Conservation (phyloP, 345 rosid genomes). For the Syzygium grande region DNA sequence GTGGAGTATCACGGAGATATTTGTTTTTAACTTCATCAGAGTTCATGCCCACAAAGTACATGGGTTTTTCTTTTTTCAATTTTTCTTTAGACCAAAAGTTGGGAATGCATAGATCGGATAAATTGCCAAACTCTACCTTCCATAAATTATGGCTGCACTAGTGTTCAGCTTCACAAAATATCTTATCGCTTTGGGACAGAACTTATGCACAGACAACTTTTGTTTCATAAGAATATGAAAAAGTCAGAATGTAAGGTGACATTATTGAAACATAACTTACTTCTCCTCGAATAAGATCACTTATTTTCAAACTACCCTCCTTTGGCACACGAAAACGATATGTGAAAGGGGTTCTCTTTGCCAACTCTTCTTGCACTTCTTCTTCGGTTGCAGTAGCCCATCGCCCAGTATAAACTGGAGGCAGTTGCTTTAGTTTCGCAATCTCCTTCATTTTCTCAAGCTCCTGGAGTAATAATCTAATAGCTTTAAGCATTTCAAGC, state of each 20-base stretch:
- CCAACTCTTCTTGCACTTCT: slow-evolving; percentile 67
- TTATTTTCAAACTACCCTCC: slow-evolving; percentile 67
- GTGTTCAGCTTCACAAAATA: neutral
- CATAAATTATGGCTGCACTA: no score
- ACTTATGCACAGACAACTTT: neutral
- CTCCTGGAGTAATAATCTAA: slow-evolving; percentile 35
- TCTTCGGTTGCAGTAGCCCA: slow-evolving; percentile 75
- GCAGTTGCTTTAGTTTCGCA: slow-evolving; percentile 61
- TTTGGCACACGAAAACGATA: slow-evolving; percentile 81
- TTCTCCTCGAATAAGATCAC: slow-evolving; percentile 87
- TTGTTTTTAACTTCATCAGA: neutral
- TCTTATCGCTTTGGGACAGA: neutral
- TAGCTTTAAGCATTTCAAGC: neutral
- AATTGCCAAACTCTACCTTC: neutral
- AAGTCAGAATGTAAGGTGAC: neutral
- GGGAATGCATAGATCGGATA: neutral
- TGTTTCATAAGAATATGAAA: neutral
- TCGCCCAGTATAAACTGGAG: slow-evolving; percentile 80
- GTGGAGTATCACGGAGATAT: neutral
- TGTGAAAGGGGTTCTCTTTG: slow-evolving; percentile 71
- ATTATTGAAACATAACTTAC: slow-evolving; percentile 24
- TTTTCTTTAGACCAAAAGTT: neutral
- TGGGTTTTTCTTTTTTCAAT: neutral
- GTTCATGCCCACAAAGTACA: neutral
- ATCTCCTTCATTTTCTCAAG: slow-evolving; percentile 90